Percentiles rank a stretch among this genome's conserved stretches.
Evolutionary conservation across 495 filamentous ascomycete genomes (phyloP).

Genomic region (Penicillium verhagenii): DNA sequence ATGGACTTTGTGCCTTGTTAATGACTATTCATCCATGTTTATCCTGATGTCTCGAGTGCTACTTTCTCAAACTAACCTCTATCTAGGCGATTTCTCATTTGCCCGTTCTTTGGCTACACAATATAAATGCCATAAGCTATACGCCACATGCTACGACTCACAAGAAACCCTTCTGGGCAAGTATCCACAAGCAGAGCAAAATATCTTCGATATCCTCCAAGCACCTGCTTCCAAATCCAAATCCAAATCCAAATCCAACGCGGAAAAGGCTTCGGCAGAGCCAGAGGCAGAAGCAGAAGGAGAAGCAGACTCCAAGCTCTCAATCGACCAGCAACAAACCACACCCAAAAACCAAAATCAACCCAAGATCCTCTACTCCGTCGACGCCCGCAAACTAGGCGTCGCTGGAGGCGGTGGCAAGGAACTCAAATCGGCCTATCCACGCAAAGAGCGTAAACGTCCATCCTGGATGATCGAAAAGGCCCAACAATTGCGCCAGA

Average conservation of each 20-base stretch:
- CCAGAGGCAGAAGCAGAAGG: neutral
- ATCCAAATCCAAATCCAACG: conserved; percentile 1
- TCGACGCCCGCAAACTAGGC: conserved; percentile 74
- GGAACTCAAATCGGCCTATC: conserved; percentile 36
- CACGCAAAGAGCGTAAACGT: conserved; percentile 26
- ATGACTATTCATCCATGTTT: too few species aligned
- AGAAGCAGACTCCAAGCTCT: conserved; percentile 4
- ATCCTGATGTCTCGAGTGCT: too few species aligned
- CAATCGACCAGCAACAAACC: conserved; percentile 11
- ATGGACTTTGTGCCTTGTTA: too few species aligned
- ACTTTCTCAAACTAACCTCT: conserved; percentile 15
- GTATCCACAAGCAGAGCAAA: conserved; percentile 70
- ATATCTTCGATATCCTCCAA: conserved; percentile 54
- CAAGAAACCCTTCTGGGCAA: conserved; percentile 57
- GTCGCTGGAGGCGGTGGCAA: conserved; percentile 39
- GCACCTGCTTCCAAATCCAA: conserved; percentile 8
- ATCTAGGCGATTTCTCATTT: conserved; percentile 79
- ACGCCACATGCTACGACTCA: conserved; percentile 63
- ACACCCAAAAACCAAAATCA: conserved; percentile 6
- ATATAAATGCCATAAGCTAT: conserved; percentile 66
- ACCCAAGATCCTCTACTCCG: conserved; percentile 57
- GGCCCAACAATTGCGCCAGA: neutral
- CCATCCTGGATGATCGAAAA: conserved; percentile 33
- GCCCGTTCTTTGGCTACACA: conserved; percentile 68
- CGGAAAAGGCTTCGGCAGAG: too few species aligned